Conservation (phyloP, 352 stramenopile species). For the Thraustochytrium sp. region DNA sequence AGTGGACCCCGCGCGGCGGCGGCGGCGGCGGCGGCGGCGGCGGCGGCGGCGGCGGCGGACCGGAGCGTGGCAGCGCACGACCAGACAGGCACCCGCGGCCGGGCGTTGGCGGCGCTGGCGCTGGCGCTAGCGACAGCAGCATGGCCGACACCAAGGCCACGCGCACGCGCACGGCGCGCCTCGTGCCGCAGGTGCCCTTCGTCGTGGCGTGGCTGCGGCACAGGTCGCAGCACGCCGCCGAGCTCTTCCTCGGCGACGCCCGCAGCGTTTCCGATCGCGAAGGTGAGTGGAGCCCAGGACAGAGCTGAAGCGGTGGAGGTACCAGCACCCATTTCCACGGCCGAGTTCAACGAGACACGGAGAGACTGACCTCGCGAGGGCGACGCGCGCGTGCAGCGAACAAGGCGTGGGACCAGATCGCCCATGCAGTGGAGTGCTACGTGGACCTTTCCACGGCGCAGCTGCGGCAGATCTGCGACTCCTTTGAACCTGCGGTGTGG, state of each 20-base stretch:
- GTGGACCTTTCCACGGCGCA: conserved; percentile 21
- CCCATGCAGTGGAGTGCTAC: neutral
- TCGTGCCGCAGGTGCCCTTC: conserved; percentile 34
- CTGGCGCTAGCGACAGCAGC: too few species aligned
- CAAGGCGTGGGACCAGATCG: neutral
- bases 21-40: too few species aligned
- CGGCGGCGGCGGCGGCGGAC: too few species aligned
- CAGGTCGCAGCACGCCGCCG: neutral
- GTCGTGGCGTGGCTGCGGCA: conserved; percentile 16
- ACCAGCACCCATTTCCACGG: too few species aligned
- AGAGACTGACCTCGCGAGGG: neutral
- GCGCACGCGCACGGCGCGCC: neutral
- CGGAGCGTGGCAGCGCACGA: too few species aligned
- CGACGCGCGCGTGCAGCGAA: neutral
- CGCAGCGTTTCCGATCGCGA: neutral
- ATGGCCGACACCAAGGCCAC: neutral
- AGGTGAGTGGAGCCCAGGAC: too few species aligned
- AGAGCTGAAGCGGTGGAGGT: too few species aligned
- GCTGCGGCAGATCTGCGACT: neutral
- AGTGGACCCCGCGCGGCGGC: too few species aligned
- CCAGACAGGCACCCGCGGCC: too few species aligned
- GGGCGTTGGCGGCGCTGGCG: too few species aligned
- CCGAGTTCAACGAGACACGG: neutral
- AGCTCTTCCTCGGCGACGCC: neutral
- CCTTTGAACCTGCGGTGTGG: neutral